Conservation (phyloP, 2,329 filamentous ascomycete genomes). For the Seiridium cupressi region DNA sequence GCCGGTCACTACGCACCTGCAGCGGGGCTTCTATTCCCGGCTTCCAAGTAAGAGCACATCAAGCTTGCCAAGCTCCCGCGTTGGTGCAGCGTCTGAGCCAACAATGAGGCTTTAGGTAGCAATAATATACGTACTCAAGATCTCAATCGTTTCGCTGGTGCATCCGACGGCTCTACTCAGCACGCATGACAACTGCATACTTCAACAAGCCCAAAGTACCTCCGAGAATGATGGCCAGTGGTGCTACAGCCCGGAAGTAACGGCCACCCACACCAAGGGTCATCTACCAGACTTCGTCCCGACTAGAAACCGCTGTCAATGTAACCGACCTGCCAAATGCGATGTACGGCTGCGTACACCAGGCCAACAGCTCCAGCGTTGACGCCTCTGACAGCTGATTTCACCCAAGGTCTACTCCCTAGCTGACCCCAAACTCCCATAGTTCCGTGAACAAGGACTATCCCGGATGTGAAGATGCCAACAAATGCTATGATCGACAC, state of each 20-base stretch:
- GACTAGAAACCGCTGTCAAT: constrained; percentile 44
- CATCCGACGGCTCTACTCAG: too few species aligned
- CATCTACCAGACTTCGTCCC: constrained; percentile 52
- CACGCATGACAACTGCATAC: constrained; percentile 11
- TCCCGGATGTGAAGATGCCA: constrained; percentile 51
- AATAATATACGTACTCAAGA: too few species aligned
- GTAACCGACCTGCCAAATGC: constrained; percentile 61
- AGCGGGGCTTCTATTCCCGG: too few species aligned
- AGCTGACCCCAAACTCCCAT: constrained; percentile 56
- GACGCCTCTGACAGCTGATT: constrained; percentile 49
- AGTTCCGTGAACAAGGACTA: constrained; percentile 46
- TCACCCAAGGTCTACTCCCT: constrained; percentile 43
- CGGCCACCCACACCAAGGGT: constrained; percentile 53
- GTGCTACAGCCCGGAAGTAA: constrained; percentile 29
- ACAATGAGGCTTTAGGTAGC: too few species aligned
- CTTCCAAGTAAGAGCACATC: too few species aligned
- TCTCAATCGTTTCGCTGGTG: too few species aligned
- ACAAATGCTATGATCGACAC: constrained; percentile 52
- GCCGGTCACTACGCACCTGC: too few species aligned
- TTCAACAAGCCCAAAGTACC: constrained; percentile 29
- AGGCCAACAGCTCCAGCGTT: constrained; percentile 61
- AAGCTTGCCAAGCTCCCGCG: too few species aligned
- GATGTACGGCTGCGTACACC: constrained; percentile 63
- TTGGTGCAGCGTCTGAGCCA: too few species aligned
- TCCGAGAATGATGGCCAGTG: constrained; percentile 30